Evolutionary conservation across 1,284 basidiomycete species (phyloP), one percentile per base, ranked within the genome.

Genomic region (Irpex lacteus): DNA sequence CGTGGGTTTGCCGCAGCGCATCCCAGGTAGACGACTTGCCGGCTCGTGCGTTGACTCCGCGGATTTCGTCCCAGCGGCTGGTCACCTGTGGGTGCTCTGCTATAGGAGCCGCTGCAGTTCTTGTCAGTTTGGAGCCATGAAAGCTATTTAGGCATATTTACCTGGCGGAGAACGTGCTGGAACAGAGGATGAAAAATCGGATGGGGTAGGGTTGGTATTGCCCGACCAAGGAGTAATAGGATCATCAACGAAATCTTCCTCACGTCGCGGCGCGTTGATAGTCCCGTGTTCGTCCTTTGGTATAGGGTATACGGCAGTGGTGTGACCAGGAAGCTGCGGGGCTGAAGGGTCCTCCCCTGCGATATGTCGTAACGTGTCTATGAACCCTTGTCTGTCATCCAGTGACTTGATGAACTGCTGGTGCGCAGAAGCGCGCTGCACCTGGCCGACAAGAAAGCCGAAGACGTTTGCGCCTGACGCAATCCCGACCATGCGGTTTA

Each of bases 51-150:
- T 87, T 88, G n/a, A 76, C 81, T 56, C 77, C 76, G 60, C 88
- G 85, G 53, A 91, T 85, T 66, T 86, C 82, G 50, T 88, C 86
- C 89, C 89, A 91, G 66, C 77, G 82, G 63, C 72, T 82, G 62
- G 66, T 61, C 13, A 73, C 71, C 57, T 73, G 61, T 13, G 72
- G 61, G 59, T 64, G 61, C 34, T 70, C 66, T 60, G 69, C 9
- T 36, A 64, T 59, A 7, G 58, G 57, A 34, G 49, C 62, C 53
- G 67, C 40, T 52, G 7, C 7, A 52, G 50, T 18, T 8, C 50
- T 18, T n/a, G n/a, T 21, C 18, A 18, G 50, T 18, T 52, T 52
- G 13, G 18, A 21, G 50, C 50, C 19, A 21, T 15, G 50, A 44
- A 44, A 44, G 15, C 40, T 11, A 44, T 44, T 44, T 37, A 34